Conservation (phyloP, 2,329 filamentous ascomycete species). For the Chalaropsis thielavioides region DNA sequence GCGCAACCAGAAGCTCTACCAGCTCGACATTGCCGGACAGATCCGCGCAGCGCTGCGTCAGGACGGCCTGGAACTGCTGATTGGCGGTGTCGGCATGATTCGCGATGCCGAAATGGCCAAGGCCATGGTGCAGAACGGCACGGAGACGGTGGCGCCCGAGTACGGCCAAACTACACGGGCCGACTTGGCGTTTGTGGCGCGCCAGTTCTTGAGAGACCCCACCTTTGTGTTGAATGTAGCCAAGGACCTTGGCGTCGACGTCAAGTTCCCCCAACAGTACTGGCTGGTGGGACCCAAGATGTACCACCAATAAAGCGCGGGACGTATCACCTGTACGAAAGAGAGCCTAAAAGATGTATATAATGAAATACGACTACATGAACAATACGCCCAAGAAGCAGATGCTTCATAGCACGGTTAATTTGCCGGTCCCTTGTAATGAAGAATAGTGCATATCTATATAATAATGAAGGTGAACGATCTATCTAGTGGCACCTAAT, state of each 20-base stretch:
- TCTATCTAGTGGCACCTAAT: no score
- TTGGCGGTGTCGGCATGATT: slow-evolving; percentile 64
- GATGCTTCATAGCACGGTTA: background rate
- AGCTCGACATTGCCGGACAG: slow-evolving; percentile 55
- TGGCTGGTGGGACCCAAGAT: slow-evolving; percentile 25
- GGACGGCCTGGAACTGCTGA: slow-evolving; percentile 39
- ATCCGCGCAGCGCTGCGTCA: slow-evolving; percentile 51
- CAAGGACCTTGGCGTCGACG: slow-evolving; percentile 53
- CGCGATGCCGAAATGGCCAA: slow-evolving; percentile 54
- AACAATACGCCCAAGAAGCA: background rate
- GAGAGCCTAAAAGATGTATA: background rate
- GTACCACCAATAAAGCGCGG: slow-evolving; percentile 1
- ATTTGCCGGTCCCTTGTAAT: background rate
- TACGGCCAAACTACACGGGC: slow-evolving; percentile 31
- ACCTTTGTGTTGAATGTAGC: slow-evolving; percentile 62
- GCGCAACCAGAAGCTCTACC: slow-evolving; percentile 51
- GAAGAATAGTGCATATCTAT: background rate
- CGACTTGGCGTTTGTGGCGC: slow-evolving; percentile 59
- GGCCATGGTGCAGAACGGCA: slow-evolving; percentile 35
- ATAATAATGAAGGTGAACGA: no score
- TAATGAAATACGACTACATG: no score
- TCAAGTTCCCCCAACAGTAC: slow-evolving; percentile 60
- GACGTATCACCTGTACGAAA: background rate
- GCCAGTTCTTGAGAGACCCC: slow-evolving; percentile 71
- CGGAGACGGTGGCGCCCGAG: slow-evolving; percentile 31